Evolutionary conservation across 139 green algal species (phyloP), one percentile per base, ranked within the genome.

Genomic region (Coelastrella sp.): DNA sequence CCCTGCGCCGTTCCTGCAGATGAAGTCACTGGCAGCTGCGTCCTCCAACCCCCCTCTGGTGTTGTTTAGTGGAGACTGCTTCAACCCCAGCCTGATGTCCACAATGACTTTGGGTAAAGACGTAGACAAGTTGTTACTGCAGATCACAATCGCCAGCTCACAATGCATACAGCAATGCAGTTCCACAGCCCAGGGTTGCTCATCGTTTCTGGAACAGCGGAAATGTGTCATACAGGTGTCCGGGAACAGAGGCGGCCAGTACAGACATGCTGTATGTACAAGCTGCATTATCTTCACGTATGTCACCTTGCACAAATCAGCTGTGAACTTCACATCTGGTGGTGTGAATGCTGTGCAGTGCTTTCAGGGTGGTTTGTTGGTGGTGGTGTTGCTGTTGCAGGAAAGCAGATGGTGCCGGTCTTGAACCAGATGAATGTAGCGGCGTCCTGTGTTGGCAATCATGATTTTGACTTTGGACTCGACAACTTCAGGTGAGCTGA

Each of bases 31-130:
- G 8, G 50, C n/a, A n/a, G 32, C 48, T 25, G 73, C 5, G 41
- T 69, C 64, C 38, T 73, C 25, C 45, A 84, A 7, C 38, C 6
- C 32, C 5, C 35, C 27, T 1, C 83, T 97, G 51, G 90, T 97
- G n/a, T 88, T 97, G 5, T 97, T 97, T 90, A 88, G 62, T 60
- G 94, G 94, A 0, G 94, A 97, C 81, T 89, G 83, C 45, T 91
- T 96, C 75, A 95, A 94, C 84, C 94, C 94, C 7, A 92, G 81
- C 38, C 73, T 95, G 2, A 89, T 97, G 86, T 90, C 69, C 25
- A 94, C 93, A 1, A 85, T 97, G 79, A 97, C 94, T 3, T 84
- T 91, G 2, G 94, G 94, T 0, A 50, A 71, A 34, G 27, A 8
- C 62, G 45, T 13, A 13, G 11, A 57, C 45, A 57, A 57, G 45